Conservation (phyloP, 2,329 filamentous ascomycete genomes). For the Penicillium sp. region DNA sequence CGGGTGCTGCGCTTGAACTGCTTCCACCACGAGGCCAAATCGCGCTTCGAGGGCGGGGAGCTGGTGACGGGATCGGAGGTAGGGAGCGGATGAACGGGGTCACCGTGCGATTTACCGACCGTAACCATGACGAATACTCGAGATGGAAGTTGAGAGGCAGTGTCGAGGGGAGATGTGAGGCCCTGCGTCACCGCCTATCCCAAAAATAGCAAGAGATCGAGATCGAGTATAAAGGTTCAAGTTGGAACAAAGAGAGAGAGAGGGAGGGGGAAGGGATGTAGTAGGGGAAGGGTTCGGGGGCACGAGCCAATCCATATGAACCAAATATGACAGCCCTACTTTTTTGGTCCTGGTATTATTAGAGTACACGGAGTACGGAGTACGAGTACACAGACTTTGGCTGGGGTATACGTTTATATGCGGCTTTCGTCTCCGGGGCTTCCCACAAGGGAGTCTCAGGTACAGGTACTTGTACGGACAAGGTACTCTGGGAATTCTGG, state of each 20-base stretch:
- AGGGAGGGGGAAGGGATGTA: slow-evolving; percentile 1
- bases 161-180: slow-evolving; percentile 12
- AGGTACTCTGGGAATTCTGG: too few relatives aligned
- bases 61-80: slow-evolving; percentile 52
- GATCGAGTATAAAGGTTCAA: slow-evolving; percentile 7
- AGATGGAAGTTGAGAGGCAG: slow-evolving; percentile 2
- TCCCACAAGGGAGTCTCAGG: not conserved
- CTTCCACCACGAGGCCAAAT: slow-evolving; percentile 97
- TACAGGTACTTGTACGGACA: not conserved
- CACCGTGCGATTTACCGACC: slow-evolving; percentile 37
- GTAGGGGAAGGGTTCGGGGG: slow-evolving; percentile 11
- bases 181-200: slow-evolving; percentile 36
- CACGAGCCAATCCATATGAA: slow-evolving; percentile 5
- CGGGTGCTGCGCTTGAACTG: slow-evolving; percentile 76
- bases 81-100: slow-evolving; percentile 36
- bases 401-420: not conserved
- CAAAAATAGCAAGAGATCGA: slow-evolving; percentile 24
- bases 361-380: not conserved
- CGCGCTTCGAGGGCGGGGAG: slow-evolving; percentile 80
- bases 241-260: slow-evolving; percentile 3
- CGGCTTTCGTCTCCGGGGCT: slow-evolving; percentile 3
- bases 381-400: not conserved
- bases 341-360: not conserved
- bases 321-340: slow-evolving; percentile 7
- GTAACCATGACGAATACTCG: slow-evolving; percentile 36